Conservation (phyloP, 768 basidiomycete genomes). For the Boletus sp. region DNA sequence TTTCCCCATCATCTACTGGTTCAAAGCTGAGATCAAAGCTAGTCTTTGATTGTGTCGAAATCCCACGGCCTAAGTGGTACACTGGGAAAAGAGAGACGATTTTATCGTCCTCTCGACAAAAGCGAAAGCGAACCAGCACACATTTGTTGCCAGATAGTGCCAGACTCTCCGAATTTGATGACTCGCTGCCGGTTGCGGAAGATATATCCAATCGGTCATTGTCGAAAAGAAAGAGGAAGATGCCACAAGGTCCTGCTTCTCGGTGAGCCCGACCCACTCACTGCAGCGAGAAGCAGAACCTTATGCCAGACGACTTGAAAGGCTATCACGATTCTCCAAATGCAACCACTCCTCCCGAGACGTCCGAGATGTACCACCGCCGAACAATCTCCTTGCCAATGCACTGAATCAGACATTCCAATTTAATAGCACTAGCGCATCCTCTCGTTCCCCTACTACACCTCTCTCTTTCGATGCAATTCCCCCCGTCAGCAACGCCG, state of each 20-base stretch:
- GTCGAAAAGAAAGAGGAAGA: conserved; percentile 20
- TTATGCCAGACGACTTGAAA: conserved; percentile 26
- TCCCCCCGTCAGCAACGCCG: background rate
- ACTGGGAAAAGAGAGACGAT: background rate
- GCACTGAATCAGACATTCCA: conserved; percentile 31
- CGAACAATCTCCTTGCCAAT: conserved; percentile 17
- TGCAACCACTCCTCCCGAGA: background rate
- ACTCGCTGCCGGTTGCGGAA: background rate
- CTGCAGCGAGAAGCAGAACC: conserved; percentile 30
- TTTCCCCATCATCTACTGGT: background rate
- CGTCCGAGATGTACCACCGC: background rate
- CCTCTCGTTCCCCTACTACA: conserved; percentile 8
- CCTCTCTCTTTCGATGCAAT: background rate
- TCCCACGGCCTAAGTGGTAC: conserved; percentile 15
- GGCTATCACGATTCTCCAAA: conserved; percentile 10
- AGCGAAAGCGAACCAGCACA: conserved; percentile 11
- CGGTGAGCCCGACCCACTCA: conserved; percentile 32
- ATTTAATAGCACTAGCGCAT: conserved; percentile 18
- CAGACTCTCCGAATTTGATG: background rate
- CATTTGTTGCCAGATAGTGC: background rate
- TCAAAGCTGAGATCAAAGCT: conserved; percentile 12
- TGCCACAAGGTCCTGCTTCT: conserved; percentile 25
- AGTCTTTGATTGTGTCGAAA: conserved; percentile 25
- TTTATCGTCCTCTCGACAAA: conserved; percentile 5
- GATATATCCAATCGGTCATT: background rate